Conservation (phyloP, 2,329 filamentous ascomycete species). For the Fonsecaea multimorphosa region DNA sequence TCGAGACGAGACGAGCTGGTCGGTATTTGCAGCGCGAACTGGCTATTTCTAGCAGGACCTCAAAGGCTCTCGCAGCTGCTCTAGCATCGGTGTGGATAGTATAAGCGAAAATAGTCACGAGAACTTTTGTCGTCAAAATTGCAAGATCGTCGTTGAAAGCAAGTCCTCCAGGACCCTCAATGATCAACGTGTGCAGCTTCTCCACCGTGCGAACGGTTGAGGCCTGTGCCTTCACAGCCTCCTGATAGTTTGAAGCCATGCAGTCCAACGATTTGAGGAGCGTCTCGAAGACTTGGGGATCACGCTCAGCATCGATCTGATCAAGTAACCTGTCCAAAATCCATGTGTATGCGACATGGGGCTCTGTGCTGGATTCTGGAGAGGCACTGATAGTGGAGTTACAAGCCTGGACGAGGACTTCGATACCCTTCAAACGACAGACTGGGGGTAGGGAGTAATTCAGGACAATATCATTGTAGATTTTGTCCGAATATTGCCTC, state of each 20-base stretch:
- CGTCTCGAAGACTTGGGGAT: slow-evolving; percentile 27
- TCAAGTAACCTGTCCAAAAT: slow-evolving; percentile 26
- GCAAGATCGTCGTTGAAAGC: slow-evolving; percentile 28
- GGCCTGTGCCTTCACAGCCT: slow-evolving; percentile 25
- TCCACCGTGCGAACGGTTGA: slow-evolving; percentile 23
- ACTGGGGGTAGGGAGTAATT: slow-evolving; percentile 21
- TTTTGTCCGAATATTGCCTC: slow-evolving; percentile 23
- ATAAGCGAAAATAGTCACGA: slow-evolving; percentile 32
- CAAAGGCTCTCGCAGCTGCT: slow-evolving; percentile 25
- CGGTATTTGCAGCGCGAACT: slow-evolving; percentile 58
- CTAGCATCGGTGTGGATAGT: slow-evolving; percentile 26
- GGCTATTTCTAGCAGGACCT: slow-evolving; percentile 30
- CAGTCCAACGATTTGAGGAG: slow-evolving; percentile 29
- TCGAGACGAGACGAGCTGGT: slow-evolving; percentile 73
- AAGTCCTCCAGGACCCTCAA: slow-evolving; percentile 13
- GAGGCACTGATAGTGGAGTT: background rate
- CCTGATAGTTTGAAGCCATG: slow-evolving; percentile 27
- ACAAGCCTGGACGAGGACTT: slow-evolving; percentile 25
- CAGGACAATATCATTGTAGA: slow-evolving; percentile 28
- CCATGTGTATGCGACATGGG: slow-evolving; percentile 23
- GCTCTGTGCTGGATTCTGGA: background rate
- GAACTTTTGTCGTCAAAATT: slow-evolving; percentile 28
- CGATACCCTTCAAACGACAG: slow-evolving; percentile 28
- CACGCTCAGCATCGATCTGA: slow-evolving; percentile 29
- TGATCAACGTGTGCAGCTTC: slow-evolving; percentile 23